phyloP scores from a whole-genome alignment of 306 rosid genomes.

The Quercus suber region DNA sequence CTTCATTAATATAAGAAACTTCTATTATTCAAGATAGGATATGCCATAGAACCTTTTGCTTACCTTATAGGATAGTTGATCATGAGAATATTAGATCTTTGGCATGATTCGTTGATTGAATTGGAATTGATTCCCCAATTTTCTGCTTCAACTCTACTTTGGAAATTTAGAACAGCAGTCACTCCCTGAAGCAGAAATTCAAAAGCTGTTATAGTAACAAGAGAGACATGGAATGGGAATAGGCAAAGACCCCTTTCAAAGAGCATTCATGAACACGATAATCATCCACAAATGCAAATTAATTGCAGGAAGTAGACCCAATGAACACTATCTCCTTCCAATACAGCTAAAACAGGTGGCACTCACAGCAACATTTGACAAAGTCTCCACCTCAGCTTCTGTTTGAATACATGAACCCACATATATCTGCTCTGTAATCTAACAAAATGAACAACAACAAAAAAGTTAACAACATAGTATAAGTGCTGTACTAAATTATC shows the following conservation, averaged over 20 bases:
- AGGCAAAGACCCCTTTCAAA: not conserved
- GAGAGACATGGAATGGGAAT: slow-evolving; percentile 15
- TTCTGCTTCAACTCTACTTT: slow-evolving; percentile 85
- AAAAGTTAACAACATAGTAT: not conserved
- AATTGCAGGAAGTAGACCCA: not conserved
- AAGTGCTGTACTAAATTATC: not conserved
- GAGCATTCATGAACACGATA: not conserved
- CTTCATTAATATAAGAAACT: not conserved
- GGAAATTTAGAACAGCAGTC: slow-evolving; percentile 87
- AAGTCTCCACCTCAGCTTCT: slow-evolving; percentile 67
- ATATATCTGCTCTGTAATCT: slow-evolving; percentile 90
- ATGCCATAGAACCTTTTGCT: slow-evolving; percentile 19
- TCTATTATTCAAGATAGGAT: not conserved
- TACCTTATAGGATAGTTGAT: slow-evolving; percentile 91
- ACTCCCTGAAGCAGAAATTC: slow-evolving; percentile 66
- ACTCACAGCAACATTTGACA: slow-evolving; percentile 62
- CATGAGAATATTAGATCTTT: slow-evolving; percentile 71
- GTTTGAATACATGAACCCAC: slow-evolving; percentile 94
- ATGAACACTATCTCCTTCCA: not conserved
- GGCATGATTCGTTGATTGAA: slow-evolving; percentile 73
- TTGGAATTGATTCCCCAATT: slow-evolving; percentile 84
- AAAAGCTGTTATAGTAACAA: slow-evolving; percentile 18
- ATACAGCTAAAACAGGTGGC: slow-evolving; percentile 4
- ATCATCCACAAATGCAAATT: not conserved
- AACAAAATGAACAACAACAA: slow-evolving; percentile 26